phyloP scores from a whole-genome alignment of 306 rosid species.

The Vigna radiata region DNA sequence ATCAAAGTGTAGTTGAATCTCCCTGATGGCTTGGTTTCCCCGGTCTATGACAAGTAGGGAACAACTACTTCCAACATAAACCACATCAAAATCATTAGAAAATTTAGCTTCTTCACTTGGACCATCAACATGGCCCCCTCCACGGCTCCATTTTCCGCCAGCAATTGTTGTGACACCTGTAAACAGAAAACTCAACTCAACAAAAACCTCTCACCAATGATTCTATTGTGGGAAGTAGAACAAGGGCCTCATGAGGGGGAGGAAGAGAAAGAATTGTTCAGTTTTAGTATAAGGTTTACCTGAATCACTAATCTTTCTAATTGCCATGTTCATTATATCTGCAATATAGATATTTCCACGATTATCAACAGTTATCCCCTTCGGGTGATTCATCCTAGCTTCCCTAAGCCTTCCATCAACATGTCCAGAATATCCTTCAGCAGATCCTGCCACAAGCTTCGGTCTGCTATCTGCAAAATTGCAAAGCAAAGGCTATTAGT shows the following conservation, averaged over 20 bases:
- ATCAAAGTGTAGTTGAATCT: constrained; percentile 89
- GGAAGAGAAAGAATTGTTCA: constrained; percentile 1
- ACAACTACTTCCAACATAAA: constrained; percentile 92
- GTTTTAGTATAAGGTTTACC: constrained; percentile 51
- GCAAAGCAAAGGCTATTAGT: constrained; percentile 25
- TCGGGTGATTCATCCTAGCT: constrained; percentile 88
- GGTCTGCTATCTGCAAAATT: constrained; percentile 82
- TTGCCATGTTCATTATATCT: constrained; percentile 85
- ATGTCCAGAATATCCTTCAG: constrained; percentile 87
- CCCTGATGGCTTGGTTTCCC: constrained; percentile 88
- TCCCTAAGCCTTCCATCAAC: constrained; percentile 85
- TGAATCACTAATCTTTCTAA: constrained; percentile 86
- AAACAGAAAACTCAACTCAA: constrained; percentile 41
- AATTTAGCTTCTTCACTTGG: constrained; percentile 94
- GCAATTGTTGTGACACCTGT: constrained; percentile 94
- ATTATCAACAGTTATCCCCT: constrained; percentile 87
- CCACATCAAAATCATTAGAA: constrained; percentile 89
- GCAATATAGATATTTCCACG: constrained; percentile 89
- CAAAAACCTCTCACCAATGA: constrained; percentile 29
- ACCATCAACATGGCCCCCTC: constrained; percentile 87
- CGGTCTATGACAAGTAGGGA: constrained; percentile 86
- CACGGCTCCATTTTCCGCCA: constrained; percentile 81
- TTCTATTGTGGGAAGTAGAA: constrained; percentile 17
- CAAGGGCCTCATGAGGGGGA: neutral
- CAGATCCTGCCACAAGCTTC: constrained; percentile 80